Evolutionary conservation across 306 rosid genomes (phyloP).

Genomic region (Quercus robur): DNA sequence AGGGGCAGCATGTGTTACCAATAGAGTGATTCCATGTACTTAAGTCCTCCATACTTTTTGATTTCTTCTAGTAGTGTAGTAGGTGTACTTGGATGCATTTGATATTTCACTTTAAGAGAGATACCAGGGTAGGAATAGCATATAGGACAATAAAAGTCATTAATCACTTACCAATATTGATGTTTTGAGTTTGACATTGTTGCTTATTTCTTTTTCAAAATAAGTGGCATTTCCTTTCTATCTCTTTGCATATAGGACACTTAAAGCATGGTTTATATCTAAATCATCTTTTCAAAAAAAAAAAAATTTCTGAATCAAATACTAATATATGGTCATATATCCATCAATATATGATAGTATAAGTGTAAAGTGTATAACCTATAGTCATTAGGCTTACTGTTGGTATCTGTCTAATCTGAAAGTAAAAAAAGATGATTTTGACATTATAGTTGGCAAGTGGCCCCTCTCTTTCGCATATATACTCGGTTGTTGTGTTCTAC

Average conservation of each 20-base stretch:
- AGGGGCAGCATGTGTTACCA: too few species aligned
- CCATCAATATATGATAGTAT: neutral
- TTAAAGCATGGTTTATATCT: neutral
- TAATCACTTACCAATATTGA: too few species aligned
- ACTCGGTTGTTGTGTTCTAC: neutral
- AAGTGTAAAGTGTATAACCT: neutral
- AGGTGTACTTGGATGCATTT: neutral
- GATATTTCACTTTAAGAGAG: too few species aligned
- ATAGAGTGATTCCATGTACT: too few species aligned
- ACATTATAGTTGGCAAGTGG: slow-evolving; percentile 7
- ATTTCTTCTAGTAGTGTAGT: neutral
- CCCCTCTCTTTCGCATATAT: neutral
- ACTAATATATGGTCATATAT: neutral
- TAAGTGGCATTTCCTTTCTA: too few species aligned
- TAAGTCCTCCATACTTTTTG: too few species aligned
- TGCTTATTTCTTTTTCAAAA: neutral
- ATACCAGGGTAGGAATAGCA: too few species aligned
- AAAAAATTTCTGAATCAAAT: neutral
- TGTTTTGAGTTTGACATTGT: neutral
- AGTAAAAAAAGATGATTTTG: neutral
- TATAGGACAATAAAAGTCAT: too few species aligned
- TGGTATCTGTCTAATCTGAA: neutral
- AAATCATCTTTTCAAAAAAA: neutral
- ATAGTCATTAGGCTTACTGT: neutral
- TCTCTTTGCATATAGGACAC: too few species aligned